These are phyloP conservation scores for Colletotrichum noveboracense DNA, from an alignment of 2,329 filamentous ascomycete genomes.

Conservation along the genomic window DNA sequence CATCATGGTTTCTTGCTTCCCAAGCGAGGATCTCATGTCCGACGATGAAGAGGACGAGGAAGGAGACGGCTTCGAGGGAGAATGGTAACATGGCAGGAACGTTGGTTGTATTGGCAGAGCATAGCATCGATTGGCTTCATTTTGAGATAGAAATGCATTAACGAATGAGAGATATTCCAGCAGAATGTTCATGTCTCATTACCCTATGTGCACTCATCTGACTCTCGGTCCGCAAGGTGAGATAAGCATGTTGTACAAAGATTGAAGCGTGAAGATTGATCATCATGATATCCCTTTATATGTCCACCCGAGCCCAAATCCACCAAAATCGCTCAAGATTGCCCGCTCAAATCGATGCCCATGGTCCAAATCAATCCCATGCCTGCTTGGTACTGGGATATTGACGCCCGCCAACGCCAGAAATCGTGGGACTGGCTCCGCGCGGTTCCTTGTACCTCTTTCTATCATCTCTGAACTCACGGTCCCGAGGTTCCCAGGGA, in stretches of 20 bases:
- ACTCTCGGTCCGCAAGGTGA: neutral
- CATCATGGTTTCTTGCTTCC: neutral
- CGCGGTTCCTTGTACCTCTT: slow-evolving; percentile 21
- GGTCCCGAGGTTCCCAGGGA: slow-evolving; percentile 20
- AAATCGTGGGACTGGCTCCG: slow-evolving; percentile 11
- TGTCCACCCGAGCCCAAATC: neutral
- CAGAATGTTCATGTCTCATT: neutral
- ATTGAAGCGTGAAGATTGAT: neutral
- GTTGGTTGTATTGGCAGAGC: neutral
- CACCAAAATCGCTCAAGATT: neutral
- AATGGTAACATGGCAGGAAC: neutral
- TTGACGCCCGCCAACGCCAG: slow-evolving; percentile 22
- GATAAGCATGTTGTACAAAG: neutral
- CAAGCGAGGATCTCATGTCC: neutral
- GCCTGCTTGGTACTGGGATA: slow-evolving; percentile 19
- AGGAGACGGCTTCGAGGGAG: neutral
- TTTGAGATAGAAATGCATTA: neutral
- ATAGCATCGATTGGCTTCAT: neutral
- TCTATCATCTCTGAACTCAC: slow-evolving; percentile 20
- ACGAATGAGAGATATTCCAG: neutral
- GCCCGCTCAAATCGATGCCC: neutral
- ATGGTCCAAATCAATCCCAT: slow-evolving; percentile 6
- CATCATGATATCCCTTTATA: neutral
- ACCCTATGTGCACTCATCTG: neutral
- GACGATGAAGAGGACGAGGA: neutral